Evolutionary conservation across 2,329 filamentous ascomycete genomes (phyloP).

Genomic region (Cercospora sp.): DNA sequence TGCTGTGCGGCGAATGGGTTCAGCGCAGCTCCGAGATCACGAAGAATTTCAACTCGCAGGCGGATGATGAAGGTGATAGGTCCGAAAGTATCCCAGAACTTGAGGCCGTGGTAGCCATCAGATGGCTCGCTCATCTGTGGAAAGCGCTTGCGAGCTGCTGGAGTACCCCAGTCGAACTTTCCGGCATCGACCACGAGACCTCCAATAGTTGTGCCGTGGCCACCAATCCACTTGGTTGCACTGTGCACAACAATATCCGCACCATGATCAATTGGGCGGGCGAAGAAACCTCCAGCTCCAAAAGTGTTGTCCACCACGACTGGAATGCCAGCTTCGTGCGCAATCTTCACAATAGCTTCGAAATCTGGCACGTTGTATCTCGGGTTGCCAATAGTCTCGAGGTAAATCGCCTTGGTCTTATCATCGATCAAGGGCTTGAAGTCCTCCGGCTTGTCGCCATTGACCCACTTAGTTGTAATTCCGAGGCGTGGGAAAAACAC

Average conservation of each 20-base stretch:
- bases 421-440: slow-evolving; percentile 84
- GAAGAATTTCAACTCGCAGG: slow-evolving; percentile 83
- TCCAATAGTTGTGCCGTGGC: slow-evolving; percentile 84
- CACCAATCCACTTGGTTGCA: slow-evolving; percentile 95
- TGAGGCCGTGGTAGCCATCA: slow-evolving; percentile 87
- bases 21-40: slow-evolving; percentile 78
- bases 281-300: slow-evolving; percentile 86
- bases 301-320: slow-evolving; percentile 88
- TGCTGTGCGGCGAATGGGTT: slow-evolving; percentile 94
- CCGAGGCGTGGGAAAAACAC: slow-evolving; percentile 84
- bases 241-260: slow-evolving; percentile 94
- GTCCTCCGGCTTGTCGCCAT: slow-evolving; percentile 75
- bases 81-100: slow-evolving; percentile 93
- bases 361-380: slow-evolving; percentile 91
- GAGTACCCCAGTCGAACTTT: slow-evolving; percentile 90
- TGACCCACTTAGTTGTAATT: slow-evolving; percentile 83
- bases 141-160: slow-evolving; percentile 67
- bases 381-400: slow-evolving; percentile 93
- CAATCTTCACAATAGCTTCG: slow-evolving; percentile 78
- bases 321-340: slow-evolving; percentile 65
- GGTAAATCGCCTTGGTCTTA: slow-evolving; percentile 86
- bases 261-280: slow-evolving; percentile 82
- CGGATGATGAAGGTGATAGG: slow-evolving; percentile 79
- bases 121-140: slow-evolving; percentile 89
- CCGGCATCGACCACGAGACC: slow-evolving; percentile 85